Evolutionary conservation across 2,329 filamentous ascomycete genomes (phyloP), one percentile per base, ranked within the genome.

Genomic region (Colletotrichum filicis): DNA sequence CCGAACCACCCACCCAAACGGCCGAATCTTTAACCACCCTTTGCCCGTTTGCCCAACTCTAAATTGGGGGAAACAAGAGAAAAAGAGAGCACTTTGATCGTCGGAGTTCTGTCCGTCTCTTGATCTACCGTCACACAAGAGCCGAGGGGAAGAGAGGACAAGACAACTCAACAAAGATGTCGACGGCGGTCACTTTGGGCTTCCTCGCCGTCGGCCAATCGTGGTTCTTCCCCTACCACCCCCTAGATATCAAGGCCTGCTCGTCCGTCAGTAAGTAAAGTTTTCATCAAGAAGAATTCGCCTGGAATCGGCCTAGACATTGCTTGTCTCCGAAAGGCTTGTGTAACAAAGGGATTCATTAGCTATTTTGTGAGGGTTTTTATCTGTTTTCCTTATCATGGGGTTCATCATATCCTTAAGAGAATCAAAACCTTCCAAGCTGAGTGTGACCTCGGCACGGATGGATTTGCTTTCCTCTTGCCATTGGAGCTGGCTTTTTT

Each of bases 301-400:
- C 12, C 3, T 26, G n/a, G 5, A 14, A 22, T 19, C 35, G 9
- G 59, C n/a, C 59, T 35, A 35, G 46, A 30, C 49, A 53, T 11
- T 12, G 14, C 35, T 52, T n/a, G 14, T 22, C 5, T 53, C 8
- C 19, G 32, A 42, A 22, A 42, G 14, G 19, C 52, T 42, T 32
- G 26, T 63, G 19, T 68, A 58, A 68, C 52, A 68, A 56, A 62
- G 64, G n/a, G 68, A 49, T 72, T 55, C 69, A 72, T 72, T 72
- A 72, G 52, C 52, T 72, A 72, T 68, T 68, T 68, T 68, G 56
- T 55, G 5, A 22, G 53, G 59, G 11, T 62, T 42, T 66, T 42
- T 42, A 6, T 42, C 37, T 57, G 9, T 26, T 42, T 63, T 68
- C 49, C 57, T 62, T 49, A 28, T 68, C 65, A 62, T 58, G 52